Base-by-base conservation (phyloP, 2,329 filamentous ascomycete genomes). In the Aspergillus piperis region DNA sequence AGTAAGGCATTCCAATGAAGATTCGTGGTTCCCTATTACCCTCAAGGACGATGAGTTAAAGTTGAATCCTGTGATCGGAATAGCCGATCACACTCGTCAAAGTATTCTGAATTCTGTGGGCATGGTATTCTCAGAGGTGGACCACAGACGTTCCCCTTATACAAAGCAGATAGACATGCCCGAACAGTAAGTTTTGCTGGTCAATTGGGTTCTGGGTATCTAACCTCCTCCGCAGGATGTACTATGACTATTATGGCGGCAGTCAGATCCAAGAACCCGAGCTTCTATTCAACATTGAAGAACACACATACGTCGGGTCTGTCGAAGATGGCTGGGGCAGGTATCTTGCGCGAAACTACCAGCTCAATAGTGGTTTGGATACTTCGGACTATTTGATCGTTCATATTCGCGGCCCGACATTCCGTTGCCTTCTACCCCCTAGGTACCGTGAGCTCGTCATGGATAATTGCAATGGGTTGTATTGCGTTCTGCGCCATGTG, bases 291-390 rank as follows among this genome's bases (percentile, higher is more conserved):
- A n/a, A 54, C 13, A 42, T 64, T 6, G 57, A 58, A 5, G 44
- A 54, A 3, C 32, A 65, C 32, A 23, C 59, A n/a, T 63, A 64
- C 30, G 32, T 59, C 15, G 60, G 57, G 2, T 56, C 44, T 23
- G 27, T 68, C n/a, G 62, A 63, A 27, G 39, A 57, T 10, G 60
- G 59, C 8, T 68, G 64, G 59, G 57, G 60, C 2, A 23, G 17
- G 21, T 66, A 65, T 30, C 21, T 66, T 15, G 30, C 17, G 8
- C 21, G 36, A 8, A n/a, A 53, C 23, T 36, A 61, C 8, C 30
- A 38, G 23, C 21, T 15, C 13, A 19, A 15, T 13, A 25, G n/a
- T 50, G 48, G 13, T 17, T 1, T n/a, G n/a, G 11, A 5, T 21
- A 6, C 41, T 5, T 8, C 8, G 32, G 17, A 25, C 3, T 19